Evolutionary conservation across 306 rosid species (phyloP), one percentile per base, ranked within the genome.

Genomic region (Fragaria ananassa): DNA sequence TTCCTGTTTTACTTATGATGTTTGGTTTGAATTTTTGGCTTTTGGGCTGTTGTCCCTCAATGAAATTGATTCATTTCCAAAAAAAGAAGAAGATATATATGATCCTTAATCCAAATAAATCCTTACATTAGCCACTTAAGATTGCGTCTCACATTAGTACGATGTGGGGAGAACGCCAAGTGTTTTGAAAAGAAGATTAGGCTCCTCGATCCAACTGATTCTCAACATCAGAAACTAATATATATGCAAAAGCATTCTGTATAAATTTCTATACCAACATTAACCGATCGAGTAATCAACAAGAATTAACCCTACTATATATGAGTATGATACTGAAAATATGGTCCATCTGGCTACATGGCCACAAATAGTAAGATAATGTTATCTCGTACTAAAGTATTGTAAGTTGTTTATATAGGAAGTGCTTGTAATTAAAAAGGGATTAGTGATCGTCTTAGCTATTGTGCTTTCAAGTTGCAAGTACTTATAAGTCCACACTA

Each of bases 341-440:
- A 76, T 47, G 83, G 76, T 46, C 76, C 79, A 68, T 58, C 49
- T 45, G 41, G 46, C 41, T 25, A 54, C 27, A 50, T 37, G 65
- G 62, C 34, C 64, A 62, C 54, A 69, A n/a, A 31, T 3, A 58
- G 8, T 35, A 68, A 50, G 51, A 74, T 58, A 74, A 62, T 62
- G 51, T 35, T 67, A 67, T 54, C 58, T 68, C 42, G 45, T 57
- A 49, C 46, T 18, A 9, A 47, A 46, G 12, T 61, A 29, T 27
- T 35, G n/a, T 29, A 29, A 2, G 31, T 70, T 80, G 15, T 75
- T 75, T 51, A 69, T 29, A 50, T 39, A 5, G 56, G 61, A 75
- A 80, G 83, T 81, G 80, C 61, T 75, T 69, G 41, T 41, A 46
- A 80, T 44, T 21, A 54, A 49, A 68, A 57, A 14, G 11, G 3